Conservation (phyloP, 164 flowering plant genomes). For the Cinnamomum micranthum region DNA sequence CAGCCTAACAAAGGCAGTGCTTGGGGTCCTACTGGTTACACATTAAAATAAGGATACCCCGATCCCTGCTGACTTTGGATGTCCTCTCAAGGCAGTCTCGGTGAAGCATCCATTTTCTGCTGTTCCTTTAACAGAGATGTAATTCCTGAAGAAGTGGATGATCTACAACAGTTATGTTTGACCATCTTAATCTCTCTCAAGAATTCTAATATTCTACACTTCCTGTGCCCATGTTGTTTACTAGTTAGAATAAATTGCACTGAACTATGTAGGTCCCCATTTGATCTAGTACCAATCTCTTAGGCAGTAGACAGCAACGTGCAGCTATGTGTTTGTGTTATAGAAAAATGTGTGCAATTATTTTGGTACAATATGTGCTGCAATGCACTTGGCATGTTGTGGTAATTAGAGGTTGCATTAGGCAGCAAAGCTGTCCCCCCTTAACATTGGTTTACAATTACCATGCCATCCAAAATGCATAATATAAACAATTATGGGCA, state of each 20-base stretch:
- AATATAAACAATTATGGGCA: too few relatives aligned
- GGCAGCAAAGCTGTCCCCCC: background rate
- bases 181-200: background rate
- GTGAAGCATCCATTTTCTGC: background rate
- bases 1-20: background rate
- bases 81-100: background rate
- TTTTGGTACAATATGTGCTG: background rate
- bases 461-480: too few relatives aligned
- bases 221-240: background rate
- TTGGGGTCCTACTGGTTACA: background rate
- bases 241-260: background rate
- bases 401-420: background rate
- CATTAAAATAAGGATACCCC: background rate
- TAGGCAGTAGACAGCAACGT: background rate
- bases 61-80: background rate
- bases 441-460: background rate
- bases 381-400: background rate
- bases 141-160: slow-evolving; percentile 3
- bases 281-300: background rate
- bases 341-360: background rate
- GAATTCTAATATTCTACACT: background rate
- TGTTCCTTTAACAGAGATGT: slow-evolving; percentile 1
- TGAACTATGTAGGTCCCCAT: background rate
- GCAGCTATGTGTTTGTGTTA: background rate
- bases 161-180: background rate